Base-by-base conservation (phyloP, 179 eudicot species). In the Sideroxylon spinosum region DNA sequence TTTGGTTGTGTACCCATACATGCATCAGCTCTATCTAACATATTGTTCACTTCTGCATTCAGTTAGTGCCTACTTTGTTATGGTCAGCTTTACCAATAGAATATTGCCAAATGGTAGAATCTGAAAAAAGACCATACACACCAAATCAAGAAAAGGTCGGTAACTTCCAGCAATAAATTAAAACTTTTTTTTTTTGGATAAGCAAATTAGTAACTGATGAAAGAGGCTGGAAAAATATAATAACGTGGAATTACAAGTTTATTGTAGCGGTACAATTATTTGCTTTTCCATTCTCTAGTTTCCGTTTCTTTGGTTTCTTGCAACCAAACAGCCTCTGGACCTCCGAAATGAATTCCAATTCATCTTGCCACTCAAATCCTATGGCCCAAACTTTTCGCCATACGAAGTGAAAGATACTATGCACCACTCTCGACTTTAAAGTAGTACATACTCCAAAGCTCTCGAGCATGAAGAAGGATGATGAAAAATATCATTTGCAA, bases 281-380 rank as follows among this genome's bases (percentile, higher is more conserved):
- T 28, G 19, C 20, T 66, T 66, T 29, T 66, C 9, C 46, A 4
- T 14, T 26, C 9, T 16, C 4, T 29, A 66, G 48, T 25, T 63
- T 25, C 3, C 16, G 9, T 23, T 22, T 11, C 29, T 66, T 49
- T 9, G 28, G 3, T 10, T 70, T 70, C 73, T 48, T 49, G 57
- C 57, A 70, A 25, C 22, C 20, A 50, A 71, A 23, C 29, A 70
- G 22, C 60, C 75, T 25, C 61, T 52, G 61, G n/a, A 71, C 44
- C 52, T 22, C 75, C 6, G 12, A 37, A 52, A 71, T 14, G 28
- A 71, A 23, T 11, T 25, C 1, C 25, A 19, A 70, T n/a, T 10
- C 20, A 22, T 2, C 32, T 2, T 11, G 28, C 73, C 29, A 20
- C 73, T 11, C 56, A 10, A 6, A 2, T 10, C 56, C 65, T 61